Conservation (phyloP, 495 filamentous ascomycete genomes). For the Neurospora hispaniola region DNA sequence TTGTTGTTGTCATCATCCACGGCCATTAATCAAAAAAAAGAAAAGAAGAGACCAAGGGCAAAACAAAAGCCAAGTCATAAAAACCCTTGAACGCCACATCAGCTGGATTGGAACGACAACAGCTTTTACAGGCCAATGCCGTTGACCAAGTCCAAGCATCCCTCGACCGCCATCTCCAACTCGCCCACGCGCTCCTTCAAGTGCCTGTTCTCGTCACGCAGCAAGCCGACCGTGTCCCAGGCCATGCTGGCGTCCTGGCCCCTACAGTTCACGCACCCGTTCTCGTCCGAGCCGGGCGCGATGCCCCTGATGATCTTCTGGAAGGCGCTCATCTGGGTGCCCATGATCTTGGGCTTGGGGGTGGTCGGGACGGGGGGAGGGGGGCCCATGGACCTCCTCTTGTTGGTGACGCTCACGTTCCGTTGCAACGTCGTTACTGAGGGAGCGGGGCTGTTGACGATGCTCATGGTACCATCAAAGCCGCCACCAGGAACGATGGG, state of each 20-base stretch:
- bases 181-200: slow-evolving; percentile 57
- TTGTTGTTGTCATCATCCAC: neutral
- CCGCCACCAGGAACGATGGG: slow-evolving; percentile 6
- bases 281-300: slow-evolving; percentile 16
- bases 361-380: neutral
- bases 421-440: neutral
- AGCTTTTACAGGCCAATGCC: slow-evolving; percentile 27
- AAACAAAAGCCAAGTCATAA: neutral
- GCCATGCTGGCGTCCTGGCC: slow-evolving; percentile 54
- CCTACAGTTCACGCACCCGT: slow-evolving; percentile 49
- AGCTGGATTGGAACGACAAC: neutral
- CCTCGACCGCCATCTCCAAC: slow-evolving; percentile 59
- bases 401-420: neutral
- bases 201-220: slow-evolving; percentile 63
- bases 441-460: slow-evolving; percentile 7
- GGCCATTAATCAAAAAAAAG: neutral
- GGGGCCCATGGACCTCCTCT: neutral
- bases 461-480: slow-evolving; percentile 24
- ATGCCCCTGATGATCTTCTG: slow-evolving; percentile 42
- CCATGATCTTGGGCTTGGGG: neutral
- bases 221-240: slow-evolving; percentile 57
- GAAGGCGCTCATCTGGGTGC: slow-evolving; percentile 33
- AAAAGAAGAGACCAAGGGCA: neutral
- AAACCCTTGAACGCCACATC: neutral
- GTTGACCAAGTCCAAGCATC: slow-evolving; percentile 56